phyloP scores from a whole-genome alignment of 1,139 yeast species.

The Nakaseomyces bracarensis region DNA sequence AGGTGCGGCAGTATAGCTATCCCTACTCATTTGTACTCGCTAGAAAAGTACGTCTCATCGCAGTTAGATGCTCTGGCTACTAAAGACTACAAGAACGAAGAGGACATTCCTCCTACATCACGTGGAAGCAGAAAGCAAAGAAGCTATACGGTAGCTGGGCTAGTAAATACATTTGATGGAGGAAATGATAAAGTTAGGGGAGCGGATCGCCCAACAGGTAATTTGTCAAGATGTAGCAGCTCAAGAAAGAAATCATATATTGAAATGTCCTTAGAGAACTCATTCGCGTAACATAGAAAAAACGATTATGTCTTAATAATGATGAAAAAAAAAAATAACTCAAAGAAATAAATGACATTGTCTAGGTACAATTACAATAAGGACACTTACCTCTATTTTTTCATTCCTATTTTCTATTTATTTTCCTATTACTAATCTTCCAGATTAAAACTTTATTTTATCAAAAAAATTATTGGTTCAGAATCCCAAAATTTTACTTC shows the following conservation, averaged over 20 bases:
- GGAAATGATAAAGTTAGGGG: neutral
- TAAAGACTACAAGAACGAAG: slow-evolving; percentile 5
- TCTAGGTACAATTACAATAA: no score
- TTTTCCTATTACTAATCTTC: no score
- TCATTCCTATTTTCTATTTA: neutral
- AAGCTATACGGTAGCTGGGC: neutral
- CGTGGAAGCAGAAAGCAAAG: neutral
- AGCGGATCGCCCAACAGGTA: neutral
- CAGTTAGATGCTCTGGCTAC: slow-evolving; percentile 24
- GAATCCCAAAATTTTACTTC: no score
- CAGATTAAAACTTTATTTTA: no score
- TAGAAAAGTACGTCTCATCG: slow-evolving; percentile 26
- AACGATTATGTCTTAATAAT: neutral
- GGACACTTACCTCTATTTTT: no score
- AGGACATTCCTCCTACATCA: neutral
- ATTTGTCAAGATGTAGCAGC: slow-evolving; percentile 3
- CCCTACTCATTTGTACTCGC: slow-evolving; percentile 28
- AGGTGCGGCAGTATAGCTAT: slow-evolving; percentile 14
- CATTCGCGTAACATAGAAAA: slow-evolving; percentile 5
- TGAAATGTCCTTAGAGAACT: slow-evolving; percentile 8
- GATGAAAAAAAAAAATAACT: neutral
- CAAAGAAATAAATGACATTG: neutral
- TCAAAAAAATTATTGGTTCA: no score
- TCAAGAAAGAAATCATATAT: slow-evolving; percentile 9
- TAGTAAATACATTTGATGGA: neutral